These are phyloP conservation scores for Chlorella ohadii DNA, from an alignment of 139 green algal species.

Conservation along the genomic window DNA sequence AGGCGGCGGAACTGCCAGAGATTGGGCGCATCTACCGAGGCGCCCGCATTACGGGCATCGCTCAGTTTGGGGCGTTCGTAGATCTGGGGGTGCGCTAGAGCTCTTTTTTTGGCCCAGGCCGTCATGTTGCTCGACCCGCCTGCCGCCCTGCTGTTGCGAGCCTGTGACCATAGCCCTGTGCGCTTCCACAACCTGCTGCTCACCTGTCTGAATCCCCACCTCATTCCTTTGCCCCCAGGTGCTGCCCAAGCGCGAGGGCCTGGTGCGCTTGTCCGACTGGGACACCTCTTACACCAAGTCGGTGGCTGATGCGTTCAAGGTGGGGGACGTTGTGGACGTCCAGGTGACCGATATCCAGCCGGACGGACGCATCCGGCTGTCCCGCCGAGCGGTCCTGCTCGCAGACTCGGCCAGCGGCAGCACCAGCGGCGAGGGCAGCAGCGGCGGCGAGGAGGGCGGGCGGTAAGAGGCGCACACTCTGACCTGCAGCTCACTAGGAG, in stretches of 20 bases:
- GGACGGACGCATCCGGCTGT: constrained; percentile 58
- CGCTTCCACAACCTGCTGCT: too few relatives aligned
- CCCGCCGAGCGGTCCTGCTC: constrained; percentile 44
- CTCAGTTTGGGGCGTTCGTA: constrained; percentile 74
- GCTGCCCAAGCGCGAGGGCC: constrained; percentile 52
- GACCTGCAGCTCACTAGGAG: too few relatives aligned
- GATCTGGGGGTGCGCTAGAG: constrained; percentile 40
- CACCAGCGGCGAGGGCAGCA: neutral
- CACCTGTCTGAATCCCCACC: too few relatives aligned
- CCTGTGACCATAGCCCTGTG: too few relatives aligned
- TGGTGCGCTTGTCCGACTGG: constrained; percentile 82
- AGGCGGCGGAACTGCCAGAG: neutral
- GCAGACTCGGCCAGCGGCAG: neutral
- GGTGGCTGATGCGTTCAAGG: constrained; percentile 53
- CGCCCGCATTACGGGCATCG: constrained; percentile 42
- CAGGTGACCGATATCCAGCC: constrained; percentile 62
- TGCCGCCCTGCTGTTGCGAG: too few relatives aligned
- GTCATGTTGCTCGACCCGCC: too few relatives aligned
- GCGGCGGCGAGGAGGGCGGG: neutral
- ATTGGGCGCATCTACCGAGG: constrained; percentile 47
- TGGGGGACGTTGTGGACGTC: constrained; percentile 83
- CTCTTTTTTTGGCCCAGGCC: too few relatives aligned
- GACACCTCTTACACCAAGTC: constrained; percentile 45
- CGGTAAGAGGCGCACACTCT: neutral
- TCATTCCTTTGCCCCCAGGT: neutral